Base-by-base conservation (phyloP, 495 filamentous ascomycete genomes). In the Aspergillus indologenus region DNA sequence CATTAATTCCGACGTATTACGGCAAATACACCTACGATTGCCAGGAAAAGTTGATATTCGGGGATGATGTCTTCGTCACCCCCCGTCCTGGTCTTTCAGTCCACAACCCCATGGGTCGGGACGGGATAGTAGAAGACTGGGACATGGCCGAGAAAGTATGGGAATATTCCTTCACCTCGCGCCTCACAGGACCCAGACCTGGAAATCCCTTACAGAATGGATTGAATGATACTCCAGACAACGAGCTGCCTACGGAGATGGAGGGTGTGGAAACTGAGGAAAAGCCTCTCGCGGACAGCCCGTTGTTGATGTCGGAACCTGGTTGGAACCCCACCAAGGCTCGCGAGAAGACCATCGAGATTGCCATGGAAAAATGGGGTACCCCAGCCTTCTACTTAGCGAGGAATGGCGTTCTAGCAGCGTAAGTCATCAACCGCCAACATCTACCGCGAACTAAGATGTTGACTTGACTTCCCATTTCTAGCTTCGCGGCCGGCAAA, bases 121-220 rank as follows among this genome's bases (percentile, higher is more conserved):
- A 98, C 71, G 91, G 92, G 61, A 83, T 90, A 26, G 95, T 98
- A 51, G 90, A 95, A 71, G 93, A 98, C 72, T 98, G 94, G 94
- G 95, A 98, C 59, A 87, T 86, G 56, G 94, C 92, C 21, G 85
- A 89, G 53, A 87, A 86, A 70, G 69, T 98, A 22, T 98, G 93
- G 94, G 91, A 96, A 68, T 92, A 84, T 72, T 87, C 84, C 60
- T 90, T 90, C 72, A 91, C 81, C 64, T 95, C 84, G 64, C 85
- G 85, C 68, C 84, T 88, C 62, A 93, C 81, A n/a, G 86, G 80
- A 69, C 77, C 72, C 60, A 87, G 79, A 75, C 83, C 74, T 58
- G 76, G 79, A 15, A 81, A 87, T 21, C 84, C 90, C 1, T 76
- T 79, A 23, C 84, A 85, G 56, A 92, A 92, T 73, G 89, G 89